Percentiles rank a stretch among this genome's conserved stretches.
These are phyloP conservation scores for Anacardium occidentale DNA, from an alignment of 345 rosid genomes.

Conservation along the genomic window DNA sequence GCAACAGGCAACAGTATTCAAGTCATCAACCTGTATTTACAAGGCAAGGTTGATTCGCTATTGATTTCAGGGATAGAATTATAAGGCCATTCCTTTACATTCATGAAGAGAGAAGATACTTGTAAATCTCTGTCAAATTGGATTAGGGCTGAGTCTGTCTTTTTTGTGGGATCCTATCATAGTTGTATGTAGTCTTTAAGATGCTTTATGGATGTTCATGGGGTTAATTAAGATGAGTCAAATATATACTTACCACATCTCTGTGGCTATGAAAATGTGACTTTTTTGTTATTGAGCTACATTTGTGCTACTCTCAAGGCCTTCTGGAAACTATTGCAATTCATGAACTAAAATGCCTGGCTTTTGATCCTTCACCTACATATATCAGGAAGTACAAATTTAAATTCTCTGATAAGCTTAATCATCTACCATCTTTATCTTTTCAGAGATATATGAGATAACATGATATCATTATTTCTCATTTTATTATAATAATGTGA, in stretches of 20 bases:
- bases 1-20: not conserved
- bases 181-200: slow-evolving; percentile 25
- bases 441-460: too few relatives aligned
- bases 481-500: too few relatives aligned
- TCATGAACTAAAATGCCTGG: not conserved
- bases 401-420: too few relatives aligned
- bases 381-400: too few relatives aligned
- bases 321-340: too few relatives aligned
- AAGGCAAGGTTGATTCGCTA: slow-evolving; percentile 18
- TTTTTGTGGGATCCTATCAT: slow-evolving; percentile 18
- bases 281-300: not conserved
- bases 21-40: slow-evolving; percentile 6
- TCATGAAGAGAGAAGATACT: slow-evolving; percentile 31
- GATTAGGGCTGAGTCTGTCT: slow-evolving; percentile 23
- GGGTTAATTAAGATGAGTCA: slow-evolving; percentile 24
- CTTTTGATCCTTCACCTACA: too few relatives aligned
- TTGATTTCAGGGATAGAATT: slow-evolving; percentile 21
- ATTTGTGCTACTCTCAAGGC: not conserved
- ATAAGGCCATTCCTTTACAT: slow-evolving; percentile 29
- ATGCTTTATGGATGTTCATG: slow-evolving; percentile 40
- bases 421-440: too few relatives aligned
- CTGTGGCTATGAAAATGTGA: slow-evolving; percentile 6
- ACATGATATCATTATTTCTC: too few relatives aligned
- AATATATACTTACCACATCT: slow-evolving; percentile 28
- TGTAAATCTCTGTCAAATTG: slow-evolving; percentile 38